Base-by-base conservation (phyloP, 768 basidiomycete genomes). In the Russula brevipes region DNA sequence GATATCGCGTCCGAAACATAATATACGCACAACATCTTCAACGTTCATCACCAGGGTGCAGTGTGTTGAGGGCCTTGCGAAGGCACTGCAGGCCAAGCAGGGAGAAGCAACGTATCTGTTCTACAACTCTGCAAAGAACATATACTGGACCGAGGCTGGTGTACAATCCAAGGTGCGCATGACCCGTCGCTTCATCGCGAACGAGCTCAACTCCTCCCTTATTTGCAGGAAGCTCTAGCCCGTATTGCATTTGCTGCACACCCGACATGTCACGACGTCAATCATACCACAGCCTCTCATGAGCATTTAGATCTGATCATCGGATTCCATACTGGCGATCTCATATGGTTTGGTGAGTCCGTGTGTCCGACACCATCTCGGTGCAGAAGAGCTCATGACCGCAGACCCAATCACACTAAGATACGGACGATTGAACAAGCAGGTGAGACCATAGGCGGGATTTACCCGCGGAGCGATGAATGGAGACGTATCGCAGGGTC, bases 271-370 rank as follows among this genome's bases (percentile, higher is more conserved):
- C 92, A 96, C 72, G 88, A 93, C 70, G 85, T 96, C 36, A 96
- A 97, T 68, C 73, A 79, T 5, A 73, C 82, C 2, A 97, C 95
- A 2, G 85, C 90, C 7, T 87, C 85, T 3, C 76, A 87, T 11
- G 87, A 93, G 46, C 84, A 85, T 49, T 75, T 98, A 39, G 95
- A 98, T 69, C 79, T 97, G 6, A 82, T 98, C 62, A 88, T 98
- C 69, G 97, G 96, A 5, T 98, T 97, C 72, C 82, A 79, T 65
- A 91, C 94, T 0, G 97, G 97, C n/a, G 97, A 99, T 76, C 78
- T 99, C 42, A 76, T 98, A 54, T 98, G 97, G 97, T 79, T 98
- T 59, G 95, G 95, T 90, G 66, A 66, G 81, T 47, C 35, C 9
- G 3, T 19, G 11, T n/a, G 19, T 24, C 16, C 54, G 33, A 49